Conservation (phyloP, 805 yeast species). For the Saccharomycopsis malanga region DNA sequence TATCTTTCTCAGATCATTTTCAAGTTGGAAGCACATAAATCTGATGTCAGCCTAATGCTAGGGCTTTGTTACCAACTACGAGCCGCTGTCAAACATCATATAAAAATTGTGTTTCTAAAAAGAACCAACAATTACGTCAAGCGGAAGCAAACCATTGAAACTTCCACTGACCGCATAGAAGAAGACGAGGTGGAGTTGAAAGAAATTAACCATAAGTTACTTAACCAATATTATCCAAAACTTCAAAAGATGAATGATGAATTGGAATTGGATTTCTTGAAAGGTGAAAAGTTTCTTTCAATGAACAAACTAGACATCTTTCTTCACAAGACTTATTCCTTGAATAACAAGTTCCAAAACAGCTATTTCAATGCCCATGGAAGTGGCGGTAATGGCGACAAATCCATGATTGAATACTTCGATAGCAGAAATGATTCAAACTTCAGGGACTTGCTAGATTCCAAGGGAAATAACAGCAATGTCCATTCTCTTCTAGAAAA, state of each 20-base stretch:
- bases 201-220: constrained; percentile 11
- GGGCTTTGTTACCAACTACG: constrained; percentile 20
- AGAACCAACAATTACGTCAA: constrained; percentile 3
- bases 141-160: constrained; percentile 8
- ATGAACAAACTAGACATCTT: constrained; percentile 10
- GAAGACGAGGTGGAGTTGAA: constrained; percentile 14
- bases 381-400: background rate
- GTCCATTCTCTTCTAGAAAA: background rate
- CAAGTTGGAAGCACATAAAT: constrained; percentile 1
- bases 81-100: constrained; percentile 13
- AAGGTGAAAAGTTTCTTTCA: constrained; percentile 16
- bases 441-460: background rate
- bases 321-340: constrained; percentile 12
- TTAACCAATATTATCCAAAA: constrained; percentile 13
- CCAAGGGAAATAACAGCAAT: background rate
- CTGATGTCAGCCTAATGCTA: background rate
- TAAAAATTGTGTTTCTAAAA: constrained; percentile 3
- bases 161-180: background rate
- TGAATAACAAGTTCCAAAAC: constrained; percentile 7
- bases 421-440: constrained; percentile 8
- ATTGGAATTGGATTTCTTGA: constrained; percentile 10
- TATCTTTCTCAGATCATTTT: constrained; percentile 11
- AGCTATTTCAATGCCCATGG: background rate
- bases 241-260: constrained; percentile 5
- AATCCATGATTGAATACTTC: constrained; percentile 17